A percentile compares a stretch with the other conserved stretches of the same genome.
phyloP scores from a whole-genome alignment of 768 basidiomycete genomes.

The Podaxis sp. region DNA sequence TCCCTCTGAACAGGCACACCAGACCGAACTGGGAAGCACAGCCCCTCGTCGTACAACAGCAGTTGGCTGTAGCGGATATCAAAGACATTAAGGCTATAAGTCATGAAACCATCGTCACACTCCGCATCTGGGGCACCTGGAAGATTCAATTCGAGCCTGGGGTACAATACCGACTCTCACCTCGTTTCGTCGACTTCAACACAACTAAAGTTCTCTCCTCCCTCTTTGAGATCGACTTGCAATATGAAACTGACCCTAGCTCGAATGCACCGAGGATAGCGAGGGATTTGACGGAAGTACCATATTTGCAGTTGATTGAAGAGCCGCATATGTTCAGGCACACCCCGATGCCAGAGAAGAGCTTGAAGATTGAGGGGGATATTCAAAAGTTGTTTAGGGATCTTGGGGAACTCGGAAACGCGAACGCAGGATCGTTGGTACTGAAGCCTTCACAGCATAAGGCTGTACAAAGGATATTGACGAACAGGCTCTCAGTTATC shows the following conservation, averaged over 20 bases:
- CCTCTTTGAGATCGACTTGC: conserved; percentile 46
- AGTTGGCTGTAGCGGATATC: conserved; percentile 41
- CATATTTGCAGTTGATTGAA: conserved; percentile 45
- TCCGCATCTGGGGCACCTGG: conserved; percentile 39
- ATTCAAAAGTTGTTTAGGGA: conserved; percentile 44
- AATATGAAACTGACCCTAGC: conserved; percentile 25
- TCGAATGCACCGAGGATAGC: conserved; percentile 11
- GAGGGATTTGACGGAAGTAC: conserved; percentile 26
- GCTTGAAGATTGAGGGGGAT: conserved; percentile 32
- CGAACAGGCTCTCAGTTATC: conserved; percentile 44
- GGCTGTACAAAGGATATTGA: conserved; percentile 42
- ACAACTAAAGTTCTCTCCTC: conserved; percentile 45
- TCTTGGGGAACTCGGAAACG: conserved; percentile 33
- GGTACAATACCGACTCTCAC: conserved; percentile 42
- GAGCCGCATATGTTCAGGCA: conserved; percentile 40
- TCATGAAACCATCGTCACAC: conserved; percentile 32
- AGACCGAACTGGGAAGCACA: conserved; percentile 38
- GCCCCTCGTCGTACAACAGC: conserved; percentile 35
- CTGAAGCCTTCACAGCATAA: conserved; percentile 47
- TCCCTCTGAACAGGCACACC: conserved; percentile 42
- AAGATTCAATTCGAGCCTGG: conserved; percentile 31
- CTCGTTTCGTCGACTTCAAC: conserved; percentile 54
- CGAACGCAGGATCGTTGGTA: conserved; percentile 37
- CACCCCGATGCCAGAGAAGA: conserved; percentile 26
- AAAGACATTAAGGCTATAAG: conserved; percentile 36